Base-by-base conservation (phyloP, 1,139 yeast species). In the Debaryomyces sp. region DNA sequence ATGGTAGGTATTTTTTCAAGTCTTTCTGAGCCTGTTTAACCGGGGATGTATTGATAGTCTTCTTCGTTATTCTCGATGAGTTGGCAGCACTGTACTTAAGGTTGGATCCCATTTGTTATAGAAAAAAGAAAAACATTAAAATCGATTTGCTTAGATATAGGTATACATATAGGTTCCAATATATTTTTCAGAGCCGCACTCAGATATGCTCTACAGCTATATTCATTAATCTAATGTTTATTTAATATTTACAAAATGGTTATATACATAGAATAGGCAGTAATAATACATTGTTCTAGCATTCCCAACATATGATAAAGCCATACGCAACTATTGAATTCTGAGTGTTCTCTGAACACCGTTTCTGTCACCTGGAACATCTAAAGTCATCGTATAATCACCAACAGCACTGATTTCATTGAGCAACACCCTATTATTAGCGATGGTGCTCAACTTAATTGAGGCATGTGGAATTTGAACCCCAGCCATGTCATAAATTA, bases 11-110 rank as follows among this genome's bases (percentile, higher is more conserved):
- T 30, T 55, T 60, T 52, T 65, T 68, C 13, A 66, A 50, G 34
- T 58, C 61, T 26, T 57, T 59, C 48, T 55, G 61, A 41, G 55
- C 56, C 45, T 62, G 60, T 54, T 63, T 65, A 15, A 62, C 55
- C 5, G 71, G 68, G 1, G 69, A 62, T 30, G 52, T 54, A 44
- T 55, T 50, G 46, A 51, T 44, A 26, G 54, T 52, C 49, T 55
- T 56, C 50, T 65, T 70, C 10, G 63, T 50, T 13, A 75, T 66
- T 21, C 63, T 59, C 0, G 80, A 74, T 36, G 79, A 70, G 50
- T 62, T 70, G 4, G 81, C 78, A 1, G 80, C 80, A 47, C 74
- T 71, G 49, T 67, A 75, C 43, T 71, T 63, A 23, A 72, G 60
- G 50, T 63, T 64, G 5, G 64, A 54, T 15, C 65, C 57, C 68